phyloP scores from a whole-genome alignment of 1,284 basidiomycete species.

The Ustanciosporium gigantosporum region DNA sequence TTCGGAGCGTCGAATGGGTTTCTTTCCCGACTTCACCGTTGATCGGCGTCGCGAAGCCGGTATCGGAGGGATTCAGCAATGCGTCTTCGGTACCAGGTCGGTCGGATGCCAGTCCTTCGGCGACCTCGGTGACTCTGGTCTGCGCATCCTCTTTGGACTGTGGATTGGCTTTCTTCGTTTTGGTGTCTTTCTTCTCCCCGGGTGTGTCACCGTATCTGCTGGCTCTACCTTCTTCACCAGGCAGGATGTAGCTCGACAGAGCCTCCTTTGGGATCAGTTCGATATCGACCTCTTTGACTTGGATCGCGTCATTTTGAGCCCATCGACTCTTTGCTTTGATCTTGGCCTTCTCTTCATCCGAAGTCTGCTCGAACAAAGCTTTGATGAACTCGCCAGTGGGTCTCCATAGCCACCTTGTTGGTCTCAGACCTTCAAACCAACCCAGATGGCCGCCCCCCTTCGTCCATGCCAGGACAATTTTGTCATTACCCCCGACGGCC shows the following conservation, averaged over 20 bases:
- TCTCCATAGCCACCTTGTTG: constrained; percentile 49
- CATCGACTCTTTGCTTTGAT: constrained; percentile 17
- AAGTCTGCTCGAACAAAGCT: constrained; percentile 35
- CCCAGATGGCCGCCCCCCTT: constrained; percentile 87
- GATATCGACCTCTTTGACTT: constrained; percentile 26
- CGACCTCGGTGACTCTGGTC: constrained; percentile 7
- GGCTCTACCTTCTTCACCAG: constrained; percentile 16
- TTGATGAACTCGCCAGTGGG: constrained; percentile 49
- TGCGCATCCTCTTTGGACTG: constrained; percentile 7
- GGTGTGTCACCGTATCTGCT: constrained; percentile 17
- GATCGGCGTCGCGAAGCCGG: no score
- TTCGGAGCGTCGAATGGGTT: constrained; percentile 10
- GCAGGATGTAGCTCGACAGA: constrained; percentile 34
- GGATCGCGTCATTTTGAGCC: constrained; percentile 9
- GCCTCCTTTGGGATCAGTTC: constrained; percentile 44
- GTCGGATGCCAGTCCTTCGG: constrained; percentile 9
- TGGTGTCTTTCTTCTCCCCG: not conserved
- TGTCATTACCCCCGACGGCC: constrained; percentile 68
- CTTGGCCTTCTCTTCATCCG: constrained; percentile 11
- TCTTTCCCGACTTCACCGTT: not conserved
- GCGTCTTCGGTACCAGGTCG: constrained; percentile 10
- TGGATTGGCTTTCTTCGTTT: not conserved
- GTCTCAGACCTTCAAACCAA: constrained; percentile 73
- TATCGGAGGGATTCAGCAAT: constrained; percentile 22
- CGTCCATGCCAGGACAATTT: constrained; percentile 76